Evolutionary conservation across 2,329 filamentous ascomycete genomes (phyloP), one percentile per base, ranked within the genome.

Genomic region (Aspergillus fischeri): DNA sequence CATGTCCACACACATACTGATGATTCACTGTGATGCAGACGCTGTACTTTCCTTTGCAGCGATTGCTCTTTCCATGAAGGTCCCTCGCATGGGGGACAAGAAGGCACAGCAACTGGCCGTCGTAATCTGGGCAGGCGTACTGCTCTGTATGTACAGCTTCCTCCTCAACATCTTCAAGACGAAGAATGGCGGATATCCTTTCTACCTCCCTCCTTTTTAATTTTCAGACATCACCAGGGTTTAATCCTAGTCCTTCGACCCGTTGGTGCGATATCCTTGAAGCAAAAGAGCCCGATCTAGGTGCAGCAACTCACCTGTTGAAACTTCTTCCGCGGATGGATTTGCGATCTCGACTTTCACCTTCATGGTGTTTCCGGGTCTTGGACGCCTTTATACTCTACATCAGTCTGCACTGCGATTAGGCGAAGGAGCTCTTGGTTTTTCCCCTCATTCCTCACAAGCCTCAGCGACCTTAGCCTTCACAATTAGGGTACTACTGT

Each of bases 111-210:
- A 94, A 73, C 78, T 94, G 41, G 88, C 89, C 38, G 87, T 96
- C 5, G 76, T 97, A 56, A 80, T 89, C 47, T 97, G 92, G 90
- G 87, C 85, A 21, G 84, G 80, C 49, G 79, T 94, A 29, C 77
- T 97, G 56, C 86, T 96, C 66, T 77, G 89, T 62, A 86, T 92
- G 77, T 97, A 97, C 81, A 96, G 92, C 79, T 94, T 96, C 78
- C 81, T 99, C 62, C 83, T 99, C 64, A 97, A 90, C 76, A 81
- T 96, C 61, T 99, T 99, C 83, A 86, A 92, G 67, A 81, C 89
- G 67, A 99, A 99, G 86, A 99, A 97, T 72, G 86, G 87, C 35
- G 91, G 91, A 25, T 99, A 99, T 76, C 92, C 92, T 17, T 97
- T 97, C 78, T 92, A 87, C 70, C 82, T 99, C 60, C 94, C 94